These are phyloP conservation scores for Hyaloscypha hepaticicola DNA, from an alignment of 495 filamentous ascomycete genomes.

Conservation along the genomic window DNA sequence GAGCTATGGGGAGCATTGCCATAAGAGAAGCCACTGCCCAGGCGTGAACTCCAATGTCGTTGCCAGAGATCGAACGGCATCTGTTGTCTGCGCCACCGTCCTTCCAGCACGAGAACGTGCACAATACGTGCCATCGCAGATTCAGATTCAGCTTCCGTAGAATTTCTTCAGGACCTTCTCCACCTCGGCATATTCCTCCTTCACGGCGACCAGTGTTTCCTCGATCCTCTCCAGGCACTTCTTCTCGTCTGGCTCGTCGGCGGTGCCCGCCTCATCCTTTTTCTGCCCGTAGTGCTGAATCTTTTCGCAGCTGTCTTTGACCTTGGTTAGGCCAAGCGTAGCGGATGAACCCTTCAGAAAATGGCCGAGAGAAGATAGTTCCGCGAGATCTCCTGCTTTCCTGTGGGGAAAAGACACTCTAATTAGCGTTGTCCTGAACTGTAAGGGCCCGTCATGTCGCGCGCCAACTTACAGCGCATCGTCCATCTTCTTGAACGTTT, in stretches of 20 bases:
- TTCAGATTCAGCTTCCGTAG: slow-evolving; percentile 37
- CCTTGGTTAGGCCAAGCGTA: slow-evolving; percentile 87
- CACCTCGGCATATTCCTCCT: slow-evolving; percentile 74
- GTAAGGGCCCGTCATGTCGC: not conserved
- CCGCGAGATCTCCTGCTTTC: slow-evolving; percentile 57
- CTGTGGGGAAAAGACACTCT: slow-evolving; percentile 43
- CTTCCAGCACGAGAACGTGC: slow-evolving; percentile 29
- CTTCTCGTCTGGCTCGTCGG: slow-evolving; percentile 59
- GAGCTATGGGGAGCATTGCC: slow-evolving; percentile 27
- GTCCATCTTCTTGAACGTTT: slow-evolving; percentile 87
- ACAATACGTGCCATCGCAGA: not conserved
- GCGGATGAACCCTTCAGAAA: slow-evolving; percentile 99
- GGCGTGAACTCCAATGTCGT: slow-evolving; percentile 28
- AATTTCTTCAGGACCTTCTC: slow-evolving; percentile 70
- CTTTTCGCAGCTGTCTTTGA: slow-evolving; percentile 91
- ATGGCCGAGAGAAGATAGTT: slow-evolving; percentile 83
- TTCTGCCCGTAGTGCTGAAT: slow-evolving; percentile 88
- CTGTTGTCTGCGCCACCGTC: slow-evolving; percentile 22
- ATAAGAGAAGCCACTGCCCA: slow-evolving; percentile 29
- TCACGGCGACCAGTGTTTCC: slow-evolving; percentile 66
- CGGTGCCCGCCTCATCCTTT: slow-evolving; percentile 72
- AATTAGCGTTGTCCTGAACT: not conserved
- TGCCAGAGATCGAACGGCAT: slow-evolving; percentile 18
- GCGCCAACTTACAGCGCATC: slow-evolving; percentile 64
- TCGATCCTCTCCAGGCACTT: slow-evolving; percentile 66